Evolutionary conservation across 345 rosid genomes (phyloP).

Genomic region (Syzygium aromaticum): DNA sequence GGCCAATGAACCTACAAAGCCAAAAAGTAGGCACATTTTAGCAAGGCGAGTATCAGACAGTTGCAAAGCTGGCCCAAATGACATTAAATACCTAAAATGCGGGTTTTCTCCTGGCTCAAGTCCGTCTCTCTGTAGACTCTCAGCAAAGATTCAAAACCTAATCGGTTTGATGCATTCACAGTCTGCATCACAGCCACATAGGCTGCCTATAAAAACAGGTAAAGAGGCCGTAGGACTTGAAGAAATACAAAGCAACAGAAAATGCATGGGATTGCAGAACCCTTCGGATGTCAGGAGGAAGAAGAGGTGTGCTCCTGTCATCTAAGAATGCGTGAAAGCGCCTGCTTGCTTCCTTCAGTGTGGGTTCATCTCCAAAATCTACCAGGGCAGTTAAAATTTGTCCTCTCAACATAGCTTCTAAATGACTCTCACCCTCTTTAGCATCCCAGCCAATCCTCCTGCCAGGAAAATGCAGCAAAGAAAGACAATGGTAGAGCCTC

Average conservation of each 20-base stretch:
- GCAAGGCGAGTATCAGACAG: neutral
- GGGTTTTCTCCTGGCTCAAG: conserved; percentile 92
- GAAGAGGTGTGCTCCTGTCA: conserved; percentile 71
- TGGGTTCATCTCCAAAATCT: conserved; percentile 55
- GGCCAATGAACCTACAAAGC: conserved; percentile 56
- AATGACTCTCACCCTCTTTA: conserved; percentile 83
- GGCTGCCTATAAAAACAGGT: conserved; percentile 56
- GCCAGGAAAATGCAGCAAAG: conserved; percentile 3
- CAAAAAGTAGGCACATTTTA: neutral
- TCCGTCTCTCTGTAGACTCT: conserved; percentile 89
- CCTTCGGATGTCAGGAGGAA: conserved; percentile 84
- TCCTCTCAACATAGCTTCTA: conserved; percentile 91
- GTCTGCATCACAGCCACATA: conserved; percentile 83
- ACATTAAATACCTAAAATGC: conserved; percentile 54
- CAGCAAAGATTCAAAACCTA: conserved; percentile 69
- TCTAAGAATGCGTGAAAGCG: conserved; percentile 70
- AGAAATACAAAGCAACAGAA: neutral
- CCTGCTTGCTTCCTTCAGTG: conserved; percentile 53
- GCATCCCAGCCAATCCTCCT: conserved; percentile 95
- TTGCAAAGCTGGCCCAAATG: neutral
- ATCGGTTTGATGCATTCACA: conserved; percentile 48
- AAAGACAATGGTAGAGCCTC: neutral
- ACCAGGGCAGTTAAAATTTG: conserved; percentile 82
- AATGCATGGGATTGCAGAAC: conserved; percentile 17
- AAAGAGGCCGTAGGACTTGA: neutral